Evolutionary conservation across 768 basidiomycete species (phyloP).

Genomic region (Auriculariales sp.): DNA sequence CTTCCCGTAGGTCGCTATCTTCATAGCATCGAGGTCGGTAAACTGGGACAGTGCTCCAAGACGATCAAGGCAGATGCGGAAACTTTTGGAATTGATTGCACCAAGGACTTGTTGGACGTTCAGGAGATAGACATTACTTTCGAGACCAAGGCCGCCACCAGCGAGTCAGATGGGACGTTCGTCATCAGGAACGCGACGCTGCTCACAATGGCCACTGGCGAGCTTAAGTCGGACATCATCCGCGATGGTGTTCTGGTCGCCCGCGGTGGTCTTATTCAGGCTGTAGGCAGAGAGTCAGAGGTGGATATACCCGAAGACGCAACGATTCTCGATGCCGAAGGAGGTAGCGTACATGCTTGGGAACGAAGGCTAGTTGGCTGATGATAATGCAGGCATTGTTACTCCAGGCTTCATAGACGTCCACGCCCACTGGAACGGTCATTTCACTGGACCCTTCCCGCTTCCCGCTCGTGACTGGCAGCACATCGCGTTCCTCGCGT

Average conservation of each 20-base stretch:
- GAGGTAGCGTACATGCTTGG: too few relatives aligned
- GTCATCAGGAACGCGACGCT: slow-evolving; percentile 56
- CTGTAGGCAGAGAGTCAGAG: slow-evolving; percentile 22
- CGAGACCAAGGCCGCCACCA: slow-evolving; percentile 24
- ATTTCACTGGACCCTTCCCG: slow-evolving; percentile 13
- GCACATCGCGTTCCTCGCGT: slow-evolving; percentile 58
- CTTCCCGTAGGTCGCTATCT: slow-evolving; percentile 39
- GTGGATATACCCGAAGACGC: slow-evolving; percentile 23
- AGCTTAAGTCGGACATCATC: slow-evolving; percentile 34
- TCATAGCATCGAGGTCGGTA: slow-evolving; percentile 44
- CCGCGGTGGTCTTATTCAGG: slow-evolving; percentile 43
- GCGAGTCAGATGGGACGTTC: slow-evolving; percentile 30
- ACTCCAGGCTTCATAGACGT: slow-evolving; percentile 64
- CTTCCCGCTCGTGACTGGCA: slow-evolving; percentile 62
- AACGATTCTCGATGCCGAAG: slow-evolving; percentile 39
- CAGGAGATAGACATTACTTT: slow-evolving; percentile 46
- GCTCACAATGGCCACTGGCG: slow-evolving; percentile 50
- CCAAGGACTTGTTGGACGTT: slow-evolving; percentile 38
- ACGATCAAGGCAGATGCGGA: slow-evolving; percentile 31
- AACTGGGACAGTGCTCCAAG: slow-evolving; percentile 32
- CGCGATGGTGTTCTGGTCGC: slow-evolving; percentile 35
- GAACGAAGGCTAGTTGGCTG: too few relatives aligned
- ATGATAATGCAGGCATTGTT: slow-evolving; percentile 34
- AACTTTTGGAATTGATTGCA: slow-evolving; percentile 50
- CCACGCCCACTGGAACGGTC: slow-evolving; percentile 61